These are phyloP conservation scores for Pseudogymnoascus sp. DNA, from an alignment of 2,329 filamentous ascomycete species.

Conservation along the genomic window DNA sequence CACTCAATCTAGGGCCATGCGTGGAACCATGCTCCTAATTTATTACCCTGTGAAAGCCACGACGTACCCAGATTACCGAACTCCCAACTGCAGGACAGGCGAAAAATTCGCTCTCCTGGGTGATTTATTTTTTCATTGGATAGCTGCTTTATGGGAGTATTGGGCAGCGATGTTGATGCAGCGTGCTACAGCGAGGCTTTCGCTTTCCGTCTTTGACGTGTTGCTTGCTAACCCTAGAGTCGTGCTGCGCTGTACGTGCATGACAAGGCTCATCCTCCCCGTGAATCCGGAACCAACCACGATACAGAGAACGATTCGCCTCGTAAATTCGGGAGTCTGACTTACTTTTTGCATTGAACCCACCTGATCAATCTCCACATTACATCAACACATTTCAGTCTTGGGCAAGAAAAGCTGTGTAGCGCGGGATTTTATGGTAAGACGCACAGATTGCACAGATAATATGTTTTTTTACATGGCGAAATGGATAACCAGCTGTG, in stretches of 20 bases:
- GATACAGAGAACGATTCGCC: not conserved
- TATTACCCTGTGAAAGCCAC: conserved; percentile 1
- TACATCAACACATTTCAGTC: not conserved
- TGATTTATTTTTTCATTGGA: not conserved
- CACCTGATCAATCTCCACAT: conserved; percentile 5
- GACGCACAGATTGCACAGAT: not conserved
- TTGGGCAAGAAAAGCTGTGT: not conserved
- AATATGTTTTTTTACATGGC: conserved; percentile 5
- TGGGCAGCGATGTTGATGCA: conserved; percentile 1
- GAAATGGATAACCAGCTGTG: conserved; percentile 6
- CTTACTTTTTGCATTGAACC: conserved; percentile 4
- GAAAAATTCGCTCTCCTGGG: not conserved
- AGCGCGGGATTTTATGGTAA: conserved; percentile 1
- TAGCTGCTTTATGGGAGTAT: not conserved
- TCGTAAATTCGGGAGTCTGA: not conserved
- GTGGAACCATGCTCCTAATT: conserved; percentile 2
- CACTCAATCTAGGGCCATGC: conserved; percentile 4
- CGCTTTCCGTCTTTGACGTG: not conserved
- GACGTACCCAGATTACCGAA: not conserved
- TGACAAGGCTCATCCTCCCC: conserved; percentile 7
- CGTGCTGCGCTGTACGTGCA: conserved; percentile 8
- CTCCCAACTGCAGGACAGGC: not conserved
- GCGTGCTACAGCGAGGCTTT: conserved; percentile 3
- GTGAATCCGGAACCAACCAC: conserved; percentile 6
- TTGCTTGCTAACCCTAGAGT: not conserved